These are phyloP conservation scores for Phylloporus sp. DNA, from an alignment of 768 basidiomycete species.

Conservation along the genomic window DNA sequence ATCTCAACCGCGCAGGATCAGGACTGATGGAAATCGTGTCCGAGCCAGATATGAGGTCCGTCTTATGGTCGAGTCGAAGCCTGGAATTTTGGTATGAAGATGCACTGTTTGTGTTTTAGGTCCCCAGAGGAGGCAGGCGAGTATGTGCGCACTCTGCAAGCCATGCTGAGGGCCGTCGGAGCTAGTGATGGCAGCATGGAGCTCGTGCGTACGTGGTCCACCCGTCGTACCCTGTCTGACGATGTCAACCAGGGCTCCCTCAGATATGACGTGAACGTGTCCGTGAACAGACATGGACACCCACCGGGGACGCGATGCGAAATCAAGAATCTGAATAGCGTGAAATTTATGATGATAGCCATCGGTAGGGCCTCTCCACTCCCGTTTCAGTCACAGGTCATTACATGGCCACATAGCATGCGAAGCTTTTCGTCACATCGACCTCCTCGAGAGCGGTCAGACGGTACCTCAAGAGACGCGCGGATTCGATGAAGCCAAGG, in stretches of 20 bases:
- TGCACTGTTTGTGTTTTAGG: conserved; percentile 21
- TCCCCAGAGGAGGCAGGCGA: conserved; percentile 87
- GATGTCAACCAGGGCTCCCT: conserved; percentile 68
- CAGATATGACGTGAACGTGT: conserved; percentile 93
- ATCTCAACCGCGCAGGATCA: conserved; percentile 86
- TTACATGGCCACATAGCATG: conserved; percentile 45
- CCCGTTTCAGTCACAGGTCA: neutral
- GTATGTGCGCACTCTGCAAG: conserved; percentile 81
- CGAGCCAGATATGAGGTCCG: conserved; percentile 77
- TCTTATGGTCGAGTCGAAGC: neutral
- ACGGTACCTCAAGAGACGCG: conserved; percentile 80
- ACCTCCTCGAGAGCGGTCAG: conserved; percentile 39
- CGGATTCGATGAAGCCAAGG: conserved; percentile 78
- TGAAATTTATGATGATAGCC: conserved; percentile 59
- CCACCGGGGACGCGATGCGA: conserved; percentile 83
- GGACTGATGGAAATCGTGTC: conserved; percentile 96
- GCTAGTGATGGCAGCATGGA: conserved; percentile 98
- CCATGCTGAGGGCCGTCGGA: conserved; percentile 74
- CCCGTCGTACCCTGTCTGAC: neutral
- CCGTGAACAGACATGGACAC: conserved; percentile 64
- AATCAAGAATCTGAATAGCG: conserved; percentile 94
- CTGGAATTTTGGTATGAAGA: neutral
- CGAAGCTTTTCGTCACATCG: conserved; percentile 78
- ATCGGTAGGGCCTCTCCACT: conserved; percentile 53
- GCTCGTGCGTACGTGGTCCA: conserved; percentile 48